phyloP scores from a whole-genome alignment of 805 yeast genomes.

The Monosporozyma aerobia region DNA sequence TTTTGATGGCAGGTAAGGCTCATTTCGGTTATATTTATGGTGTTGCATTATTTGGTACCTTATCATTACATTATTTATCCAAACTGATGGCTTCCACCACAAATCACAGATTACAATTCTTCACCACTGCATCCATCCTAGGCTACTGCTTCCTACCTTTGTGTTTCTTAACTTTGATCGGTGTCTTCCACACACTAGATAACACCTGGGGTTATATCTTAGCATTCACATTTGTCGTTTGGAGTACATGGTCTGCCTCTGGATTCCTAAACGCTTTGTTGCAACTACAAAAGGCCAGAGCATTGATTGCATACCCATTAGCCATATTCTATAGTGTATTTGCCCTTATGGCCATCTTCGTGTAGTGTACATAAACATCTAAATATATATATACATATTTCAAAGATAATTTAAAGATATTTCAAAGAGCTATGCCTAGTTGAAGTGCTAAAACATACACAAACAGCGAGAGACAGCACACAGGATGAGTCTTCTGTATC shows the following conservation, averaged over 20 bases:
- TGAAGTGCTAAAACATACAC: not conserved
- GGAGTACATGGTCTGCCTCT: conserved; percentile 92
- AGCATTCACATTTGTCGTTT: conserved; percentile 58
- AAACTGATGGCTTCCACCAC: conserved; percentile 67
- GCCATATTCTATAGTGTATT: conserved; percentile 86
- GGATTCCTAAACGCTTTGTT: conserved; percentile 85
- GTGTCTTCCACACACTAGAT: conserved; percentile 70
- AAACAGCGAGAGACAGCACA: not conserved
- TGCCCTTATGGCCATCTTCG: conserved; percentile 92
- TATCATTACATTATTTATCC: conserved; percentile 74
- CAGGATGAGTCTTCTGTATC: not conserved
- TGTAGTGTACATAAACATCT: not conserved
- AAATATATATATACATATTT: not conserved
- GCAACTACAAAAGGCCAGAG: conserved; percentile 75
- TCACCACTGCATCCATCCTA: conserved; percentile 78
- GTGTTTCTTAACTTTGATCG: conserved; percentile 47
- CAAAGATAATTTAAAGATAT: not conserved
- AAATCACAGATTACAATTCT: conserved; percentile 32
- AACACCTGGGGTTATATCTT: conserved; percentile 63
- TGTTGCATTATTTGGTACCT: conserved; percentile 83
- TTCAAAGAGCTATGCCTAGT: not conserved
- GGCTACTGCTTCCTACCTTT: conserved; percentile 92
- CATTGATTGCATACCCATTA: conserved; percentile 87
- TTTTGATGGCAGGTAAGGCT: conserved; percentile 81
- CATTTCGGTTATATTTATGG: conserved; percentile 97